Percentiles rank a stretch among this genome's conserved stretches.
phyloP scores from a whole-genome alignment of 2,329 filamentous ascomycete genomes.

The Helotiales sp. region DNA sequence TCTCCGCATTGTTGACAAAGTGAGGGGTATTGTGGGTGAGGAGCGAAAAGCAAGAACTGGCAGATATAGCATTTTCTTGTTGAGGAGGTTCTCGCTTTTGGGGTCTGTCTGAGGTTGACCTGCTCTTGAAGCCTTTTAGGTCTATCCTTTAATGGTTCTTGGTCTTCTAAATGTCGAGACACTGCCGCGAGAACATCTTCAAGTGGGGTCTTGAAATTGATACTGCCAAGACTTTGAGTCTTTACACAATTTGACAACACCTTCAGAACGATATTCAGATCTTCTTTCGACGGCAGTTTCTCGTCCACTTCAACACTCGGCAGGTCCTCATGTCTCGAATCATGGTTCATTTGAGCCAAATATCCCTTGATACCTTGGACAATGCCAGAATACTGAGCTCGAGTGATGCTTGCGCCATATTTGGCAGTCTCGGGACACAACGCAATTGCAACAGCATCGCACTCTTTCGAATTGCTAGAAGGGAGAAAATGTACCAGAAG shows the following conservation, averaged over 20 bases:
- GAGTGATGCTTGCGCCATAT: constrained; percentile 1
- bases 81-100: not conserved
- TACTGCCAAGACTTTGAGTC: not conserved
- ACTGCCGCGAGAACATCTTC: constrained; percentile 5
- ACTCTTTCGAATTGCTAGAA: not conserved
- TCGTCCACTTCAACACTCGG: constrained; percentile 3
- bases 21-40: constrained; percentile 16
- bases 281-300: constrained; percentile 1
- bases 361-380: constrained; percentile 18
- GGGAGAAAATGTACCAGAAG: constrained; percentile 16
- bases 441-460: constrained; percentile 7
- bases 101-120: not conserved
- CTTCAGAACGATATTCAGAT: constrained; percentile 1
- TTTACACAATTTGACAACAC: constrained; percentile 4
- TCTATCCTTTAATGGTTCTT: not conserved
- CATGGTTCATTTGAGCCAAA: constrained; percentile 9
- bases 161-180: not conserved
- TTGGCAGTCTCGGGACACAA: constrained; percentile 14
- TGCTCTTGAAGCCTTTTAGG: not conserved
- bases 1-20: constrained; percentile 20
- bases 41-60: constrained; percentile 6
- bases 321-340: constrained; percentile 3
- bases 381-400: constrained; percentile 14
- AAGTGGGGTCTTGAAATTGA: constrained; percentile 4
- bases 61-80: constrained; percentile 16